phyloP scores from a whole-genome alignment of 2,329 filamentous ascomycete genomes.

The Nemania sp. region DNA sequence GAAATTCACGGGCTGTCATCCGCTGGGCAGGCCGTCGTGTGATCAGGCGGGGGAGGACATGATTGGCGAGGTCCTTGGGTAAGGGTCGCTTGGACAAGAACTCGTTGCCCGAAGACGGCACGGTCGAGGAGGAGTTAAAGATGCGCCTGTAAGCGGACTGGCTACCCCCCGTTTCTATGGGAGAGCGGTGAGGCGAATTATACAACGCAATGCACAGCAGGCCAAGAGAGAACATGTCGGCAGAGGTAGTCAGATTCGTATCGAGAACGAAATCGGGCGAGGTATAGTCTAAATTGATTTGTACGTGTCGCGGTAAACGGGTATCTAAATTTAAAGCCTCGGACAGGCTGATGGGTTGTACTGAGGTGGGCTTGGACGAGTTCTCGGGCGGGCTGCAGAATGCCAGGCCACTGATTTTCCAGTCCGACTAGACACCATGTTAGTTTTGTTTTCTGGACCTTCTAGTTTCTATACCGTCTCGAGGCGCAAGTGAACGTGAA shows the following conservation, averaged over 20 bases:
- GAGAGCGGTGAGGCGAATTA: slow-evolving; percentile 90
- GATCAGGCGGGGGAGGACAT: slow-evolving; percentile 83
- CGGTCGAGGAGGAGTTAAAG: slow-evolving; percentile 75
- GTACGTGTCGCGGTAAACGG: slow-evolving; percentile 77
- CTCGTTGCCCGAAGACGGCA: slow-evolving; percentile 80
- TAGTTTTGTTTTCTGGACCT: slow-evolving; percentile 27
- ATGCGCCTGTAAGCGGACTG: slow-evolving; percentile 82
- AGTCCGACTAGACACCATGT: slow-evolving; percentile 70
- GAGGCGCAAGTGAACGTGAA: background rate
- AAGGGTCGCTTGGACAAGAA: slow-evolving; percentile 80
- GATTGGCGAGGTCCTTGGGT: slow-evolving; percentile 73
- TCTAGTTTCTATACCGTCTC: background rate
- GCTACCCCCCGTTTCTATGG: slow-evolving; percentile 79
- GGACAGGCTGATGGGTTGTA: slow-evolving; percentile 78
- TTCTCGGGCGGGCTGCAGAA: slow-evolving; percentile 83
- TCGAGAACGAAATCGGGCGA: slow-evolving; percentile 95
- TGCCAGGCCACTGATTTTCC: slow-evolving; percentile 94
- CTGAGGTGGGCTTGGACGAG: slow-evolving; percentile 72
- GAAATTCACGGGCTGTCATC: slow-evolving; percentile 86
- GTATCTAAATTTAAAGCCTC: slow-evolving; percentile 86
- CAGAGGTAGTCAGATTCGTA: slow-evolving; percentile 78
- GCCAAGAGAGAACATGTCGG: slow-evolving; percentile 93
- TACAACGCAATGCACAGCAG: slow-evolving; percentile 87
- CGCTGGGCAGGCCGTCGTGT: slow-evolving; percentile 85
- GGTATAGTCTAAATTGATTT: slow-evolving; percentile 89